Evolutionary conservation across 768 basidiomycete species (phyloP).

Genomic region (Boletus bicolor): DNA sequence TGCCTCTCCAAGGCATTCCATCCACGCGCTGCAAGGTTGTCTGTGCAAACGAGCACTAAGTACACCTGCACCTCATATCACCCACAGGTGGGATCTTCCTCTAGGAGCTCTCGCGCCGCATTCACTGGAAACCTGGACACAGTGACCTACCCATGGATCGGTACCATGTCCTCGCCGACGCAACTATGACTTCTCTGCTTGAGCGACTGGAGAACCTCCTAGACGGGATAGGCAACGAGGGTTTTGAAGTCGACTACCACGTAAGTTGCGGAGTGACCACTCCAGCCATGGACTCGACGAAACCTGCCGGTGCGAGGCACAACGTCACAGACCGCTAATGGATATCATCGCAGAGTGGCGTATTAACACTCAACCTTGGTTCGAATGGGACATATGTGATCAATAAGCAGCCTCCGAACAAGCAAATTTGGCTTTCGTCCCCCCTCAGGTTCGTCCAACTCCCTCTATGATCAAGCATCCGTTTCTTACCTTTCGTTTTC

Average conservation of each 20-base stretch:
- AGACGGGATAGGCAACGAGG: constrained; percentile 52
- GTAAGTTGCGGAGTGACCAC: constrained; percentile 42
- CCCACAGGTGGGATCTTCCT: constrained; percentile 43
- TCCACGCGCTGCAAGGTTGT: background rate
- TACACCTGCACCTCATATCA: constrained; percentile 59
- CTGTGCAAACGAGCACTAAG: constrained; percentile 27
- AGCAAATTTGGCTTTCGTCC: constrained; percentile 94
- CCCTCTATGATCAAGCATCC: background rate
- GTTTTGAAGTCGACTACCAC: constrained; percentile 85
- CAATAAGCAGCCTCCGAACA: constrained; percentile 97
- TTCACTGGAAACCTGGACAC: background rate
- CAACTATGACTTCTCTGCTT: constrained; percentile 72
- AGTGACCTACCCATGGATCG: constrained; percentile 56
- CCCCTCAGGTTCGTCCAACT: constrained; percentile 63
- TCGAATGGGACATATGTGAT: constrained; percentile 86
- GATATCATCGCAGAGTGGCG: constrained; percentile 65
- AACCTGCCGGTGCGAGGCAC: background rate
- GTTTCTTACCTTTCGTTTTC: constrained; percentile 3
- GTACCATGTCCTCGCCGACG: constrained; percentile 73
- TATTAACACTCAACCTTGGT: constrained; percentile 77
- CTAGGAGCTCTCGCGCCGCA: background rate
- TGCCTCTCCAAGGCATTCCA: background rate
- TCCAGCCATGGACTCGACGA: background rate
- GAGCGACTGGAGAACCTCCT: constrained; percentile 72
- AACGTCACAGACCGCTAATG: constrained; percentile 6